These are phyloP conservation scores for Usnea hakonensis DNA, from an alignment of 495 filamentous ascomycete genomes.

Conservation along the genomic window DNA sequence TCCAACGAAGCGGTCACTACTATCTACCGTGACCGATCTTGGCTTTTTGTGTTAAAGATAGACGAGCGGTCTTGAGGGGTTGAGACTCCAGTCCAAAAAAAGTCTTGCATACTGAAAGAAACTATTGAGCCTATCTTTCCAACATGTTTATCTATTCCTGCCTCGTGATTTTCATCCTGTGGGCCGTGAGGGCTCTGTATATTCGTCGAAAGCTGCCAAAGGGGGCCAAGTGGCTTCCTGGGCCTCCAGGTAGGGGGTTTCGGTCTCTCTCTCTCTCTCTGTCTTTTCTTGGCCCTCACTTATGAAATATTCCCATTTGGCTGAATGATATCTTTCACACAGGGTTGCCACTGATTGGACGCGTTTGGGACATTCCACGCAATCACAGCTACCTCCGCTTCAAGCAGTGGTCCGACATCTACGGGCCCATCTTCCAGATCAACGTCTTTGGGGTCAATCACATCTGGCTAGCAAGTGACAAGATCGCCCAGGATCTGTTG, in stretches of 20 bases:
- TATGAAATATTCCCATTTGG: not conserved
- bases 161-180: not conserved
- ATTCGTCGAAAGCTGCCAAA: not conserved
- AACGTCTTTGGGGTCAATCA: not conserved
- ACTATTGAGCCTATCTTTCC: not conserved
- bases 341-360: not conserved
- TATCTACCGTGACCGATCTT: too few relatives aligned
- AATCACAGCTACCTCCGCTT: not conserved
- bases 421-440: not conserved
- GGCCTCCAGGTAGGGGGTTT: not conserved
- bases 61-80: not conserved
- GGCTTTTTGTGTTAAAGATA: too few relatives aligned
- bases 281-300: too few relatives aligned
- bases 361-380: slow-evolving; percentile 1
- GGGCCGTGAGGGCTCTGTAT: not conserved
- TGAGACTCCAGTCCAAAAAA: not conserved
- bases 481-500: not conserved
- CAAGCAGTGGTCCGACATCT: not conserved
- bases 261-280: too few relatives aligned
- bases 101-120: not conserved
- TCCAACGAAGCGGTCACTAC: too few relatives aligned
- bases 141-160: not conserved
- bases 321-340: not conserved
- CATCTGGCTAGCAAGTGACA: not conserved
- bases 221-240: not conserved